Evolutionary conservation across 2,329 filamentous ascomycete species (phyloP).

Genomic region (Trichoderma lentiforme): DNA sequence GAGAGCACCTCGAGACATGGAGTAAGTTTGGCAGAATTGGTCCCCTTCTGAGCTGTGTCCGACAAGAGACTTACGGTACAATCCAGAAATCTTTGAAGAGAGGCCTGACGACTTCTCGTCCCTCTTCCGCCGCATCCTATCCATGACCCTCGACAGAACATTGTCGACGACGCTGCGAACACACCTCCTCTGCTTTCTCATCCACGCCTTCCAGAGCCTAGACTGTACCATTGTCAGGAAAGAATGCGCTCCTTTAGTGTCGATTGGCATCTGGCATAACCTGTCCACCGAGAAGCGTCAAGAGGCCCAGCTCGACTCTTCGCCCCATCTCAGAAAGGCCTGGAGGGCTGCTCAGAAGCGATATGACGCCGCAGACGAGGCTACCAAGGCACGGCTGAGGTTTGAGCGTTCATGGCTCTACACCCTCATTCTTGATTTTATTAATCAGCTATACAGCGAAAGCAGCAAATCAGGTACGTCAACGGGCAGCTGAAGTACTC

Average conservation of each 20-base stretch:
- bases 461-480: constrained; percentile 45
- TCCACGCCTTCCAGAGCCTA: constrained; percentile 87
- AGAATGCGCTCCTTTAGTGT: constrained; percentile 92
- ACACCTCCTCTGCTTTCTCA: constrained; percentile 85
- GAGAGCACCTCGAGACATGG: constrained; percentile 87
- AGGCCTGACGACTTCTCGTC: constrained; percentile 79
- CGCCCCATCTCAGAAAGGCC: constrained; percentile 74
- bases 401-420: constrained; percentile 96
- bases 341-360: constrained; percentile 87
- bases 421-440: constrained; percentile 77
- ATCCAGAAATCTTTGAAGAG: constrained; percentile 68
- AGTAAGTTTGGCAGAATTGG: constrained; percentile 44
- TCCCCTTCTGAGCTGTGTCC: constrained; percentile 9
- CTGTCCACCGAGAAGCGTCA: constrained; percentile 73
- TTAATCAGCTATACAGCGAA: constrained; percentile 65
- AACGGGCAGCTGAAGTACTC: neutral
- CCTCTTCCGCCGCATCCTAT: constrained; percentile 85
- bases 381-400: constrained; percentile 71
- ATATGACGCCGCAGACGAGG: constrained; percentile 81
- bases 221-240: constrained; percentile 87
- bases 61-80: constrained; percentile 4
- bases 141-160: constrained; percentile 73
- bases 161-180: constrained; percentile 66
- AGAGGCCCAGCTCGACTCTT: constrained; percentile 69
- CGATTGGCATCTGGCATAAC: constrained; percentile 94